Percentiles rank a stretch among this genome's conserved stretches.
Evolutionary conservation across 306 rosid species (phyloP).

Genomic region (Dalbergia cultrata): DNA sequence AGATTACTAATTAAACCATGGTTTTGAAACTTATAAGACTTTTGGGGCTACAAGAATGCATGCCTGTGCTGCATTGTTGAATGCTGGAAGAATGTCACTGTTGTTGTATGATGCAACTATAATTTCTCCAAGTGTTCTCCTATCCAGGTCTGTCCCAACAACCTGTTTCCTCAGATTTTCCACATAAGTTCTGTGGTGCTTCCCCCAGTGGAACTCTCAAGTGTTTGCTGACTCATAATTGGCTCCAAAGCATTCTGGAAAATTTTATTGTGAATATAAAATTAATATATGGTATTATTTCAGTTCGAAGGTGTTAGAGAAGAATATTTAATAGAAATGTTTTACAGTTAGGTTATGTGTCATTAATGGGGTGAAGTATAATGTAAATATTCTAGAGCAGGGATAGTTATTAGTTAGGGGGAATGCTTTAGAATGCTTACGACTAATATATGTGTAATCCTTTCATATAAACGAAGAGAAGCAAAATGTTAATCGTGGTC

Average conservation of each 20-base stretch:
- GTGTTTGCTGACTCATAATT: conserved; percentile 78
- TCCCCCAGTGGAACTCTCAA: conserved; percentile 95
- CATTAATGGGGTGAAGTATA: too few relatives aligned
- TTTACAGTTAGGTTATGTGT: too few relatives aligned
- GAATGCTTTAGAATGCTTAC: too few relatives aligned
- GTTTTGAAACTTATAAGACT: conserved; percentile 6
- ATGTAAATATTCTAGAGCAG: too few relatives aligned
- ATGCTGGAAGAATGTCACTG: conserved; percentile 82
- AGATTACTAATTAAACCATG: neutral
- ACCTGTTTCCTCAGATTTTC: conserved; percentile 84
- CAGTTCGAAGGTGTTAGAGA: conserved; percentile 2
- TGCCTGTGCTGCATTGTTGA: conserved; percentile 94
- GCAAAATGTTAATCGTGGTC: too few relatives aligned
- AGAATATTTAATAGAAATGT: too few relatives aligned
- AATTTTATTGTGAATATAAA: neutral
- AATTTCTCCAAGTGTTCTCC: conserved; percentile 63
- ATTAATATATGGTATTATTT: neutral
- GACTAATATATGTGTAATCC: too few relatives aligned
- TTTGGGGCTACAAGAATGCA: conserved; percentile 12
- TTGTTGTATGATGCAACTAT: conserved; percentile 67
- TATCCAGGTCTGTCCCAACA: conserved; percentile 81
- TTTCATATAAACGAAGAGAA: too few relatives aligned
- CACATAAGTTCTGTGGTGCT: conserved; percentile 88
- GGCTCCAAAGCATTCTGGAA: conserved; percentile 90
- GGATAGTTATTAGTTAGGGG: too few relatives aligned